Evolutionary conservation across 257 asterid genomes (phyloP), one percentile per base, ranked within the genome.

Genomic region (Rhazya stricta): DNA sequence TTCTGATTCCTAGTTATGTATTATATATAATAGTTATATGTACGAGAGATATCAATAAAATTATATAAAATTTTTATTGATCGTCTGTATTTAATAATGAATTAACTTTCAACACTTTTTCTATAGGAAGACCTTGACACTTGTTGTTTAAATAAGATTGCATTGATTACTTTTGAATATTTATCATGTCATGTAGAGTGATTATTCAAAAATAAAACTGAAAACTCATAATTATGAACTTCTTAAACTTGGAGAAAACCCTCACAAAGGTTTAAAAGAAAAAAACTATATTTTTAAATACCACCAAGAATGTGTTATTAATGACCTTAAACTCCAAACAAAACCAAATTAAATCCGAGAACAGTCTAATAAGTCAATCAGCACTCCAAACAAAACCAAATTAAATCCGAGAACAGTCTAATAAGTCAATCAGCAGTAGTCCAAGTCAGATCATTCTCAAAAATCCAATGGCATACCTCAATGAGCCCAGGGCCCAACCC

Each of bases 381-480:
- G 89, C 85, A 30, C n/a, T 13, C 21, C 32, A 45, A 27, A 48
- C 29, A 46, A 50, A 39, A 79, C 18, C 29, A 70, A 63, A 50
- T 71, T 1, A 53, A 70, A 74, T 39, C n/a, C n/a, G n/a, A n/a
- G n/a, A n/a, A n/a, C n/a, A n/a, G 15, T 21, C 5, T 25, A 27
- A 23, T 6, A 4, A 61, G 67, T 81, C 75, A 86, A 81, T 89
- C 86, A 21, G 89, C 85, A 30, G 27, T 77, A 9, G 84, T 77
- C 98, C 97, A 94, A 43, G 89, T 90, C 96, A 94, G 85, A 67
- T 94, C 98, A 66, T 94, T 94, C 88, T 94, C 96, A 80, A 89
- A 94, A 42, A 91, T 91, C 98, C 98, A 94, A 74, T 94, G 98
- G 81, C 98, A 94, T 0, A 94, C 97, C 81, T 94, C 97, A 56